Evolutionary conservation across 2,329 filamentous ascomycete genomes (phyloP).

Genomic region (Apiospora phragmitis): DNA sequence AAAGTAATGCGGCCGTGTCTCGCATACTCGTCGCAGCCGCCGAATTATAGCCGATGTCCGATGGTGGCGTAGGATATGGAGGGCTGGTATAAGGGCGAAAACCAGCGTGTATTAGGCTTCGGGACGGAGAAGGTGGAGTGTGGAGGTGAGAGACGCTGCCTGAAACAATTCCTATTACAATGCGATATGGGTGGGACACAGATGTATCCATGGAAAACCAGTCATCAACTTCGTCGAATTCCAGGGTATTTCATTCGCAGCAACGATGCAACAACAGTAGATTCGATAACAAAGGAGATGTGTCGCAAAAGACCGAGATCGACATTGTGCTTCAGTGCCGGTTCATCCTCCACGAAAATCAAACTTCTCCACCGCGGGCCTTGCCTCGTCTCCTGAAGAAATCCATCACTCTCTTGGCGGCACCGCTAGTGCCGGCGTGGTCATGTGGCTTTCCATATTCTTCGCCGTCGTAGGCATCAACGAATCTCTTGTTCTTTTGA

Average conservation of each 20-base stretch:
- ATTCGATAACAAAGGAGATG: background rate
- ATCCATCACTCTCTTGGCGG: constrained; percentile 94
- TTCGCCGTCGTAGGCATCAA: constrained; percentile 82
- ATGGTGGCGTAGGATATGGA: background rate
- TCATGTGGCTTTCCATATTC: constrained; percentile 57
- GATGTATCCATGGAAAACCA: constrained; percentile 5
- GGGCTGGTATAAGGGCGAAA: background rate
- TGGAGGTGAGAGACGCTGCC: background rate
- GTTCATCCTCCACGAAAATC: constrained; percentile 10
- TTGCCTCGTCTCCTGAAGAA: constrained; percentile 90
- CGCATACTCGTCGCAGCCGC: background rate
- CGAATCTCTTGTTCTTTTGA: constrained; percentile 87
- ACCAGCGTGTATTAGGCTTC: constrained; percentile 11
- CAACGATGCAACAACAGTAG: constrained; percentile 2
- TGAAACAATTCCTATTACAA: constrained; percentile 9
- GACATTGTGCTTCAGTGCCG: background rate
- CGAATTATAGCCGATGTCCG: background rate
- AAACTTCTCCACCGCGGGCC: constrained; percentile 61
- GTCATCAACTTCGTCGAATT: constrained; percentile 9
- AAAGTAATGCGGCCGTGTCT: constrained; percentile 7
- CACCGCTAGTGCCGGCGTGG: constrained; percentile 80
- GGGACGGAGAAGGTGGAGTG: background rate
- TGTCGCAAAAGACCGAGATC: background rate
- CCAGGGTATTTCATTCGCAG: constrained; percentile 5
- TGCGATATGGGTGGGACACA: constrained; percentile 7